A percentile compares a stretch with the other conserved stretches of the same genome.
These are phyloP conservation scores for Colletotrichum sp. DNA, from an alignment of 2,329 filamentous ascomycete genomes.

Conservation along the genomic window DNA sequence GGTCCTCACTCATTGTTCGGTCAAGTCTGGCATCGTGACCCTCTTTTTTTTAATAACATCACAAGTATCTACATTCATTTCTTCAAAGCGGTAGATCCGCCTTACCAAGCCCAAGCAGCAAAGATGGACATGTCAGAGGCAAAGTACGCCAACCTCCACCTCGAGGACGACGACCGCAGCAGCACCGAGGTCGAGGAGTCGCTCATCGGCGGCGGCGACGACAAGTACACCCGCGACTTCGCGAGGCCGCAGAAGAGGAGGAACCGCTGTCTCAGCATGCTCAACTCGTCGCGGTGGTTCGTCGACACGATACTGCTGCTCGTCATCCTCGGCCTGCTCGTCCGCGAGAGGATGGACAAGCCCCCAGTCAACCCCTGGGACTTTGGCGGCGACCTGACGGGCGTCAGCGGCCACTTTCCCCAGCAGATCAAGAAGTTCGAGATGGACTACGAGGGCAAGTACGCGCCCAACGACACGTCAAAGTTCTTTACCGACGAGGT, in stretches of 20 bases:
- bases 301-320: slow-evolving; percentile 36
- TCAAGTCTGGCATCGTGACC: slow-evolving; percentile 3
- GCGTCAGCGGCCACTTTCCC: slow-evolving; percentile 38
- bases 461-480: slow-evolving; percentile 42
- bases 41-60: not conserved
- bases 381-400: slow-evolving; percentile 41
- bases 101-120: not conserved
- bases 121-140: slow-evolving; percentile 20
- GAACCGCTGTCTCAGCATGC: slow-evolving; percentile 7
- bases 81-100: slow-evolving; percentile 9
- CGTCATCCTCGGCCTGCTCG: slow-evolving; percentile 32
- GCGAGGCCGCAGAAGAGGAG: not conserved
- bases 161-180: slow-evolving; percentile 32
- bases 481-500: slow-evolving; percentile 43
- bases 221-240: slow-evolving; percentile 19
- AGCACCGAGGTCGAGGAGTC: slow-evolving; percentile 40
- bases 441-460: slow-evolving; percentile 35
- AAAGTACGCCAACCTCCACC: slow-evolving; percentile 28
- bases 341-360: slow-evolving; percentile 31
- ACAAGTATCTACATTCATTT: not conserved
- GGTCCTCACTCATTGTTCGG: not conserved
- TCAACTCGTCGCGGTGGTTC: slow-evolving; percentile 33
- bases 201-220: slow-evolving; percentile 33
- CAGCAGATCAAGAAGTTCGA: slow-evolving; percentile 43
- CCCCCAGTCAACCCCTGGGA: slow-evolving; percentile 30